These are phyloP conservation scores for Talaromyces stipitatus DNA, from an alignment of 495 filamentous ascomycete species.

Conservation along the genomic window DNA sequence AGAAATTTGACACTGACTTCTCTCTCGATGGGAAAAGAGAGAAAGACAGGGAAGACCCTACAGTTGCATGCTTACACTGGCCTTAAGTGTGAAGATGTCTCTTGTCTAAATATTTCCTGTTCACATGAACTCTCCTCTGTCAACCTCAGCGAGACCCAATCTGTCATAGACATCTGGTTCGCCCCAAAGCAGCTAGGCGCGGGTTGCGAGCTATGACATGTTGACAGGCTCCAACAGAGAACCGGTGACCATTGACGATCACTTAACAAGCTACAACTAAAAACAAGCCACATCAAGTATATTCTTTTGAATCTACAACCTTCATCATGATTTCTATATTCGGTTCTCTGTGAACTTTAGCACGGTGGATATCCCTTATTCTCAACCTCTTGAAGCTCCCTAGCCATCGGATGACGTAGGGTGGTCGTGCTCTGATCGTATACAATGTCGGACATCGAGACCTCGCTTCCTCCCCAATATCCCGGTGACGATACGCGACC, in stretches of 20 bases:
- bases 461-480: constrained; percentile 41
- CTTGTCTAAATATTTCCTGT: neutral
- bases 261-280: neutral
- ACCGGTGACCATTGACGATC: neutral
- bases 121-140: neutral
- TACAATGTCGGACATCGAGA: constrained; percentile 18
- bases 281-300: neutral
- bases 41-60: neutral
- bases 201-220: neutral
- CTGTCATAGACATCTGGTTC: neutral
- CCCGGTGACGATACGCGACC: constrained; percentile 78
- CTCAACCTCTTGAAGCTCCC: neutral
- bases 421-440: neutral
- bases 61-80: neutral
- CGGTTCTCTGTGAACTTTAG: neutral
- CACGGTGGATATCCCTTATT: neutral
- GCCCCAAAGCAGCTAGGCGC: neutral
- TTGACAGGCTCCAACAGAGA: neutral
- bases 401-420: neutral
- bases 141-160: neutral
- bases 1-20: neutral
- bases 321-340: neutral
- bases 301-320: neutral
- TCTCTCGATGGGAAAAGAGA: too few species aligned
- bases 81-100: neutral